Conservation (phyloP, 2,329 filamentous ascomycete species). For the Cercospora sp. region DNA sequence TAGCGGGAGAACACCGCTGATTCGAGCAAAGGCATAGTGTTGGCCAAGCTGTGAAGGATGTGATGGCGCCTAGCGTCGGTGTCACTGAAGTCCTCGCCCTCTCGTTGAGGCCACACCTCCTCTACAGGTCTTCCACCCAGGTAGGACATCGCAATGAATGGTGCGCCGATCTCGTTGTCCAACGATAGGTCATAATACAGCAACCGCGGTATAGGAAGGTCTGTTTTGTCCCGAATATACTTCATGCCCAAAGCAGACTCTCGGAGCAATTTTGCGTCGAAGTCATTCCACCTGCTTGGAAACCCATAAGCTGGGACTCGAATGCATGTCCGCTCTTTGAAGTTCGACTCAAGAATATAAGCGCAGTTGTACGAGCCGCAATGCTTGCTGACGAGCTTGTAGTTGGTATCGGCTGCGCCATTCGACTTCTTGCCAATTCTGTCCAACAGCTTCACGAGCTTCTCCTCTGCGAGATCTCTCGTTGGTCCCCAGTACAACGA, state of each 20-base stretch:
- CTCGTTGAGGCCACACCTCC: constrained; percentile 14
- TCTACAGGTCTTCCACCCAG: constrained; percentile 14
- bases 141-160: constrained; percentile 27
- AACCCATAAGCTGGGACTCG: constrained; percentile 25
- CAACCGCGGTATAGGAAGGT: constrained; percentile 22
- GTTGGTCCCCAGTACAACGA: constrained; percentile 23
- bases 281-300: constrained; percentile 23
- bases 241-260: constrained; percentile 26
- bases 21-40: constrained; percentile 16
- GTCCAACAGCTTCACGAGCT: constrained; percentile 13
- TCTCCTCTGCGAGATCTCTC: constrained; percentile 13
- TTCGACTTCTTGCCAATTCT: constrained; percentile 8
- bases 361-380: constrained; percentile 26
- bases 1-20: constrained; percentile 14
- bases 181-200: constrained; percentile 18
- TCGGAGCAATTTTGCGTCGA: constrained; percentile 21
- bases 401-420: not conserved
- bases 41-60: constrained; percentile 23
- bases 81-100: constrained; percentile 4
- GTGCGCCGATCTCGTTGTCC: constrained; percentile 26
- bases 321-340: constrained; percentile 18
- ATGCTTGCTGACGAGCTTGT: constrained; percentile 11
- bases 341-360: constrained; percentile 21
- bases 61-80: constrained; percentile 20
- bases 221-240: constrained; percentile 20